Evolutionary conservation across 1,284 basidiomycete species (phyloP).

Genomic region (Sporisorium iseilematis-ciliati): DNA sequence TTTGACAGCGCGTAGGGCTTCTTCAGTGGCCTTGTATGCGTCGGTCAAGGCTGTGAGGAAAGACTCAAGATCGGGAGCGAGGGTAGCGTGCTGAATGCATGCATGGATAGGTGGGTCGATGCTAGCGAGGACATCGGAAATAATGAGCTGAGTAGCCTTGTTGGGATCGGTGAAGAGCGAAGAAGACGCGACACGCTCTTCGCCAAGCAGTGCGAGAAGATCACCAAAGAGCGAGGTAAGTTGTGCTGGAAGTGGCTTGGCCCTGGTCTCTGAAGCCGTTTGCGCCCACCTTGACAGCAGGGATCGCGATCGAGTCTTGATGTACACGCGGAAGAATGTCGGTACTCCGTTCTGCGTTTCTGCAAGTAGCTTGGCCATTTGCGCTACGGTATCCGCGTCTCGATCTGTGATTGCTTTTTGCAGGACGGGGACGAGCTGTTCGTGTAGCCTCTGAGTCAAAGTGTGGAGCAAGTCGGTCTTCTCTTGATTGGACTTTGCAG

Average conservation of each 20-base stretch:
- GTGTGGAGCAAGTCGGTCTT: constrained; percentile 31
- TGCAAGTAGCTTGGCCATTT: constrained; percentile 28
- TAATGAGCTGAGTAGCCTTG: constrained; percentile 31
- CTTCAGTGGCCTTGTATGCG: constrained; percentile 38
- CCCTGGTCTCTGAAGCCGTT: constrained; percentile 23
- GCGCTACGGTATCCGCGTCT: constrained; percentile 15
- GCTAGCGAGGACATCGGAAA: constrained; percentile 15
- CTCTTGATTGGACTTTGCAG: constrained; percentile 36
- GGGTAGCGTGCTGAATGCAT: constrained; percentile 27
- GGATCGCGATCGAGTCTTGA: constrained; percentile 21
- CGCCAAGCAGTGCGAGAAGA: constrained; percentile 44
- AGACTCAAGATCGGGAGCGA: constrained; percentile 24
- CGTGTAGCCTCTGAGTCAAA: constrained; percentile 30
- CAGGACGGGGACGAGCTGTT: constrained; percentile 31
- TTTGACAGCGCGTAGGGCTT: constrained; percentile 18
- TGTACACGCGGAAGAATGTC: constrained; percentile 40
- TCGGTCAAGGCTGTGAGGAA: constrained; percentile 31
- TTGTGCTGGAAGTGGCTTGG: constrained; percentile 23
- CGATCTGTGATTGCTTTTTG: constrained; percentile 22
- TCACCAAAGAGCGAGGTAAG: constrained; percentile 33
- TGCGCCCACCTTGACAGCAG: constrained; percentile 34
- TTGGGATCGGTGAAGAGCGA: constrained; percentile 40
- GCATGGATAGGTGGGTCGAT: constrained; percentile 43
- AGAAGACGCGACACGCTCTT: constrained; percentile 43
- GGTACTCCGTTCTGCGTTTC: constrained; percentile 19